Evolutionary conservation across 768 basidiomycete genomes (phyloP), one percentile per base, ranked within the genome.

Genomic region (Holtermanniella nyarrowii): DNA sequence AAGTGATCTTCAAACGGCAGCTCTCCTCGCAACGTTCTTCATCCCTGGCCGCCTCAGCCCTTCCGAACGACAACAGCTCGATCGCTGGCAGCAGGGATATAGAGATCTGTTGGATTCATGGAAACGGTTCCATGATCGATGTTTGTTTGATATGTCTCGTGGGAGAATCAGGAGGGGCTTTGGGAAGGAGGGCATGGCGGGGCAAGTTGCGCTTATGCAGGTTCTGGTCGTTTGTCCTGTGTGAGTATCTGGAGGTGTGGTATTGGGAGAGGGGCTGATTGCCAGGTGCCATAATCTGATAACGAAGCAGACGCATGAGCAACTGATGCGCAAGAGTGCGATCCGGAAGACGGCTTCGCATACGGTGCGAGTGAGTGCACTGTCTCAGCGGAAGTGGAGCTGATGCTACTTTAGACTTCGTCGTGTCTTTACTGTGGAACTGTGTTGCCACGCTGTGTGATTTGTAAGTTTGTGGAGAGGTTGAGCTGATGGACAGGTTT

Each of bases 41-140:
- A 59, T 61, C 2, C 26, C 49, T 5, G 37, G 39, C 0, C 23
- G 46, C 10, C 54, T 59, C 11, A 42, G 39, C 3, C 31, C 47
- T 3, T 18, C 43, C 23, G 58, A 65, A 27, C 42, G 27, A 25
- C 31, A 50, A 3, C 43, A 48, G 21, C 48, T 67, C 2, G 57
- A 62, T 14, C 50, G 59, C 18, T 71, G 70, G 70, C 57, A 47
- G 46, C 62, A 69, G 44, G 59, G 44, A 7, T 71, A 71, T 52
- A 42, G 68, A 16, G 61, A 64, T 54, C 44, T 71, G 41, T 49
- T 71, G 39, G 65, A 69, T 53, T 50, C 50, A 3, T 71, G 70
- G 70, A 52, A 56, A 21, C 49, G 65, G 53, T 71, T 53, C 44
- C 49, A 51, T 3, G 57, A 57, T 37, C 43, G 70, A 31, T 56